Evolutionary conservation across 1,284 basidiomycete species (phyloP).

Genomic region (Naganishia albida): DNA sequence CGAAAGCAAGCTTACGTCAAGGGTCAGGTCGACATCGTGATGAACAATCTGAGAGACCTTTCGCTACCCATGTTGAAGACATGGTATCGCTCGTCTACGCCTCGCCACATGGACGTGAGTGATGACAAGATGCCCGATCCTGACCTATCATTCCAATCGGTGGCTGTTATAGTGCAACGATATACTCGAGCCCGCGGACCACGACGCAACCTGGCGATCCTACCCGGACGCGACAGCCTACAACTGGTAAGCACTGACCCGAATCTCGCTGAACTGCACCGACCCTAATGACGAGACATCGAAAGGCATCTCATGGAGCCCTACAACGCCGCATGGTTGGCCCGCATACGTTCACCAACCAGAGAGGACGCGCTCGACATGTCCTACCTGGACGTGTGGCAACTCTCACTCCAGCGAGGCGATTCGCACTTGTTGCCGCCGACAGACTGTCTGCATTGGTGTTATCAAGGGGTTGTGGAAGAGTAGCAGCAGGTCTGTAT

Average conservation of each 20-base stretch:
- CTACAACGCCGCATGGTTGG: slow-evolving; percentile 24
- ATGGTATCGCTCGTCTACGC: slow-evolving; percentile 20
- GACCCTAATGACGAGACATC: neutral
- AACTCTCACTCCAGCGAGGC: slow-evolving; percentile 26
- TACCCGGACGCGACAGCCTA: neutral
- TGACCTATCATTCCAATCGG: too few species aligned
- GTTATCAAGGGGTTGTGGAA: slow-evolving; percentile 27
- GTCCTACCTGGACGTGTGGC: slow-evolving; percentile 29
- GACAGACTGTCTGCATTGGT: slow-evolving; percentile 31
- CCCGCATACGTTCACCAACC: neutral
- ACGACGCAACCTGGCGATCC: neutral
- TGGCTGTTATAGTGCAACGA: neutral
- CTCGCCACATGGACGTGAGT: slow-evolving; percentile 22
- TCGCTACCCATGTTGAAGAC: slow-evolving; percentile 3
- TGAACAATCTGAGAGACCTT: slow-evolving; percentile 7
- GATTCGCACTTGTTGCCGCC: slow-evolving; percentile 30
- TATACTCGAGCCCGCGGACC: neutral
- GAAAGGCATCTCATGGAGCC: slow-evolving; percentile 24
- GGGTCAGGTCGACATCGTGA: slow-evolving; percentile 6
- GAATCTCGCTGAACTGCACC: too few species aligned
- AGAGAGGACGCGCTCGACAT: slow-evolving; percentile 10
- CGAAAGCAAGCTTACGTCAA: neutral
- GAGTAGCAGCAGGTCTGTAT: slow-evolving; percentile 31
- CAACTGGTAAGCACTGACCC: slow-evolving; percentile 15
- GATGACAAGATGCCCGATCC: too few species aligned